Conservation (phyloP, 2,329 filamentous ascomycete species). For the Zymoseptoria crescenta region DNA sequence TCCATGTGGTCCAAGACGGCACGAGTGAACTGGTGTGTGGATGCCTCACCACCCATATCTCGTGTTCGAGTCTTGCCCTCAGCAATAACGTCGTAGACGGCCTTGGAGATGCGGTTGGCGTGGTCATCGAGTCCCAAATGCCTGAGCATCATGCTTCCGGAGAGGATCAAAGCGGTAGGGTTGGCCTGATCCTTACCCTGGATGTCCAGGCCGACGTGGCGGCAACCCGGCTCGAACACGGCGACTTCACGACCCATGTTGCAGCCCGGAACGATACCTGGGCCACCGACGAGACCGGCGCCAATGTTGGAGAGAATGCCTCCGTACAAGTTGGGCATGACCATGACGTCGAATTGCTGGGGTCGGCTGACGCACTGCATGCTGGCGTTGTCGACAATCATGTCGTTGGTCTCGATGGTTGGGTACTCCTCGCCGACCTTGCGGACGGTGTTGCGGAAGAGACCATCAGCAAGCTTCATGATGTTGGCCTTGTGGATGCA, state of each 20-base stretch:
- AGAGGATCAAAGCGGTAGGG: slow-evolving; percentile 90
- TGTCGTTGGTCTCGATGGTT: slow-evolving; percentile 91
- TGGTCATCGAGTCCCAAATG: slow-evolving; percentile 97
- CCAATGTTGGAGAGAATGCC: slow-evolving; percentile 99
- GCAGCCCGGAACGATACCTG: slow-evolving; percentile 94
- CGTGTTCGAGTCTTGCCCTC: slow-evolving; percentile 84
- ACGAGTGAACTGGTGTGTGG: slow-evolving; percentile 90
- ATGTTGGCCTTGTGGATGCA: slow-evolving; percentile 99
- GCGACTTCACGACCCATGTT: slow-evolving; percentile 99
- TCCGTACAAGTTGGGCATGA: slow-evolving; percentile 99
- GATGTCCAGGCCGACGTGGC: slow-evolving; percentile 98
- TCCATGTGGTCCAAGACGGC: slow-evolving; percentile 97
- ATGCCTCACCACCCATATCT: slow-evolving; percentile 88
- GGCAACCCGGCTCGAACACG: slow-evolving; percentile 97
- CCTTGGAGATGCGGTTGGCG: slow-evolving; percentile 94
- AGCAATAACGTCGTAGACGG: slow-evolving; percentile 71
- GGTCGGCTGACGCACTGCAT: slow-evolving; percentile 97
- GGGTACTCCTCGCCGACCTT: slow-evolving; percentile 89
- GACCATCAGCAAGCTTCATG: slow-evolving; percentile 98
- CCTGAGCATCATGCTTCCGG: slow-evolving; percentile 91
- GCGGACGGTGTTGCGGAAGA: slow-evolving; percentile 98
- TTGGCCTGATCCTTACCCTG: slow-evolving; percentile 99
- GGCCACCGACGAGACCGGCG: slow-evolving; percentile 90
- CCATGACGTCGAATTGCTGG: slow-evolving; percentile 99
- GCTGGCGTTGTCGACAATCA: slow-evolving; percentile 99